Evolutionary conservation across 2,329 filamentous ascomycete genomes (phyloP), one percentile per base, ranked within the genome.

Genomic region (Penicillium oxalicum): DNA sequence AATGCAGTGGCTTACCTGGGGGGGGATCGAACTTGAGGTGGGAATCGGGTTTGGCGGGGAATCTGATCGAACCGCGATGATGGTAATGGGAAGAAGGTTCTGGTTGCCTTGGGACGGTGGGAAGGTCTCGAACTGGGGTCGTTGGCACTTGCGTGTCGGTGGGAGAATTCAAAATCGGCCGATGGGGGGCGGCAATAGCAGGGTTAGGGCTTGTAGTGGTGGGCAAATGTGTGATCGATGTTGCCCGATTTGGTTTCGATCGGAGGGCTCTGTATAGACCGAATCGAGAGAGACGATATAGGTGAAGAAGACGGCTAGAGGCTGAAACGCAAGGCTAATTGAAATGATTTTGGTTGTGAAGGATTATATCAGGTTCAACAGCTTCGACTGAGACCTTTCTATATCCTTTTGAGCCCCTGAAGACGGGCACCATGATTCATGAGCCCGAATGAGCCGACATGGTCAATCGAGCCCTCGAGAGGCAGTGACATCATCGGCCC

Each of bases 401-500:
- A 32, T 36, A 28, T 44, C 13, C 9, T 27, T 44, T 36, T 25
- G 25, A 7, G 18, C 32, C n/a, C 45, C 49, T 51, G 45, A 47
- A 49, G 45, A 39, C 43, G 44, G 47, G 43, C 35, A n/a, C 47
- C 45, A 36, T 50, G 45, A 35, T 45, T 9, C 25, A 25, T 13
- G 9, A 32, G 29, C 29, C 29, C 7, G 7, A 32, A 8, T 39
- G 45, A 43, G 34, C 48, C n/a, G 40, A 43, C 27, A 40, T 35
- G 33, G 38, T 50, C 47, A 48, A 49, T 54, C 39, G 44, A 48
- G 41, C 39, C 46, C 48, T 37, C 42, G 28, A 49, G 42, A 40
- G 29, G 40, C 24, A 41, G 49, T 61, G 57, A 59, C 58, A 61
- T 61, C 56, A 61, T 58, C 58, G 51, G 58, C 49, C 51, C 40